A percentile compares a stretch with the other conserved stretches of the same genome.
phyloP scores from a whole-genome alignment of 305 asterid species.

The Rubia tinctorum region DNA sequence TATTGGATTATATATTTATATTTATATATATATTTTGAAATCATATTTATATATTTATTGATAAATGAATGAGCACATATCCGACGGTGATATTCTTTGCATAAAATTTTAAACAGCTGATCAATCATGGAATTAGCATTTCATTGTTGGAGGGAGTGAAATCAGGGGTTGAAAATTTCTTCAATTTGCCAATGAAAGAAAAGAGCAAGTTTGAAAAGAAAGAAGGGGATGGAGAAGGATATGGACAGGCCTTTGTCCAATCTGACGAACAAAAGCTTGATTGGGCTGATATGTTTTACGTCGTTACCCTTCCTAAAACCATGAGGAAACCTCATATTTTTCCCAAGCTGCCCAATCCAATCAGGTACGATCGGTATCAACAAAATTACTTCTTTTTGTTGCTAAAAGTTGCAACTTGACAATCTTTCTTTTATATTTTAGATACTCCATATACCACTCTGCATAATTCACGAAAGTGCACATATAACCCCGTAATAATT shows the following conservation, averaged over 20 bases:
- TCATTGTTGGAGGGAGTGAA: conserved; percentile 34
- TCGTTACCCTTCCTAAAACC: conserved; percentile 36
- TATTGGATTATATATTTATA: too few relatives aligned
- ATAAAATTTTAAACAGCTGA: neutral
- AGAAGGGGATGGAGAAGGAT: conserved; percentile 38
- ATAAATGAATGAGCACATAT: too few relatives aligned
- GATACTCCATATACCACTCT: too few relatives aligned
- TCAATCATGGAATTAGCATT: conserved; percentile 43
- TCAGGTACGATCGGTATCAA: conserved; percentile 27
- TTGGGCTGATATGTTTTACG: conserved; percentile 49
- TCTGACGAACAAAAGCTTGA: conserved; percentile 55
- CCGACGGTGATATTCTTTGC: too few relatives aligned
- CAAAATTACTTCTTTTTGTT: too few relatives aligned
- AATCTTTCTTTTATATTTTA: too few relatives aligned
- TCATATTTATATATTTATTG: too few relatives aligned
- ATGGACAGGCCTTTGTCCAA: conserved; percentile 43
- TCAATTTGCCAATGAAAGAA: conserved; percentile 36
- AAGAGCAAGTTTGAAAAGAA: conserved; percentile 35
- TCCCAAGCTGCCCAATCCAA: conserved; percentile 29
- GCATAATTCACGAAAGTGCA: too few relatives aligned
- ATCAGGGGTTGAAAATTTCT: conserved; percentile 23
- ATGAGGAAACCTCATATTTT: conserved; percentile 28
- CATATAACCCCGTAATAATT: too few relatives aligned
- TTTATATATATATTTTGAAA: too few relatives aligned
- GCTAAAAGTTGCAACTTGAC: too few relatives aligned